Conservation (phyloP, 495 filamentous ascomycete genomes). For the Annulohypoxylon stygium region DNA sequence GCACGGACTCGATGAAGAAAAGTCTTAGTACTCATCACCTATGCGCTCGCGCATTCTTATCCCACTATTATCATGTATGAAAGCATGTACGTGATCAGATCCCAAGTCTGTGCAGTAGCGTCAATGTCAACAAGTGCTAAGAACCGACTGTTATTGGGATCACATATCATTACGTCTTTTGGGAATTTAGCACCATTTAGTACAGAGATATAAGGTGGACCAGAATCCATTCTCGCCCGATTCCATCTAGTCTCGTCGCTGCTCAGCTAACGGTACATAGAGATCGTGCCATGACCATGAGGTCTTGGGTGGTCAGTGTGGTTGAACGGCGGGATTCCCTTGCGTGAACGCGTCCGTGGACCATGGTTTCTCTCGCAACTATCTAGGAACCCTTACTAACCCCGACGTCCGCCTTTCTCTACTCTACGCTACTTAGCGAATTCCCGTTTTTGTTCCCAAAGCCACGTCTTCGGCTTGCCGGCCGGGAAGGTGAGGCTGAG, state of each 20-base stretch:
- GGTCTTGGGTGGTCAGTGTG: constrained; percentile 2
- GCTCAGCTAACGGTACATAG: neutral
- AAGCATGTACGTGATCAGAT: constrained; percentile 41
- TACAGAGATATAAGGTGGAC: neutral
- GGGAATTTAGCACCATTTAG: neutral
- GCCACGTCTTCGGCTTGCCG: constrained; percentile 7
- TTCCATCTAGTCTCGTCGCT: neutral
- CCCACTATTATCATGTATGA: constrained; percentile 15
- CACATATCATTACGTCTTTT: constrained; percentile 22
- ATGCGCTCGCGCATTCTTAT: constrained; percentile 19
- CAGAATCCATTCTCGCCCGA: constrained; percentile 10
- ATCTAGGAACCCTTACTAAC: neutral
- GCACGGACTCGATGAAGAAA: constrained; percentile 29
- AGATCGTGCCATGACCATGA: neutral
- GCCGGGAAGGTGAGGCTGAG: constrained; percentile 19
- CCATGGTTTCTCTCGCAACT: neutral
- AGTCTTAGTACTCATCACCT: constrained; percentile 13
- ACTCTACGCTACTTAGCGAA: neutral
- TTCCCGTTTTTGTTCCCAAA: constrained; percentile 6
- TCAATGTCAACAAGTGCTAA: constrained; percentile 17
- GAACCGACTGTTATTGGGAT: constrained; percentile 22
- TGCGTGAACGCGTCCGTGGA: constrained; percentile 3
- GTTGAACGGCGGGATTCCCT: neutral
- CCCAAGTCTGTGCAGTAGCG: constrained; percentile 33
- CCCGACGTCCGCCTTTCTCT: neutral